Evolutionary conservation across 768 basidiomycete genomes (phyloP), one percentile per base, ranked within the genome.

Genomic region (Multifurca ochricompacta): DNA sequence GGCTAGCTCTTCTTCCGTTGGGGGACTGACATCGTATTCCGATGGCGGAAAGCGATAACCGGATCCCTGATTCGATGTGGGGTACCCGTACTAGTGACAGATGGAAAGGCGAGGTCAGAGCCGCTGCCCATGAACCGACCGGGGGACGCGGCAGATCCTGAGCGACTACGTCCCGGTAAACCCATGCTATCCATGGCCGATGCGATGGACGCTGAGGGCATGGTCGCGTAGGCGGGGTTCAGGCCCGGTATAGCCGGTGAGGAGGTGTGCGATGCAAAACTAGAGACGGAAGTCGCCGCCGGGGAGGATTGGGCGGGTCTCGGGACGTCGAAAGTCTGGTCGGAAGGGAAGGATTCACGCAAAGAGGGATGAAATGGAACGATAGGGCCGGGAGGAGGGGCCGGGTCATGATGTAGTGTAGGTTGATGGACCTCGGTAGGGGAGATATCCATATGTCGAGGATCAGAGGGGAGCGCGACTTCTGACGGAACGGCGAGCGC

Each of bases 111-210:
- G 18, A 67, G 53, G 35, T 69, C 66, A 31, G 66, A 64, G 25
- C 55, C 53, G 16, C 60, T 55, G 19, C 60, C 54, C 2, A 63
- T 50, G 37, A 65, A 50, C 45, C 63, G 59, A 18, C 62, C 55
- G 6, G 69, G 68, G 0, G 70, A 70, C 3, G 68, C 67, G 25
- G 65, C 62, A 4, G 69, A 69, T 27, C 62, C 68, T 16, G 70
- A 67, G 19, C 68, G 67, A 36, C 66, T 68, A 35, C 66, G 66
- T 16, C 43, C 64, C 14, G 53, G 31, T 11, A 59, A 31, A 11
- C 49, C 41, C 53, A 63, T 60, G 21, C 58, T 60, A 42, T 71
- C 67, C n/a, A 70, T 60, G 5, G 70, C 65, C 8, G 69, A 67
- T 4, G 69, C 69, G 41, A 71, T 62, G 18, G 69, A 70, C 6